Evolutionary conservation across 805 yeast genomes (phyloP).

Genomic region (Nakazawaea wickerhamii): DNA sequence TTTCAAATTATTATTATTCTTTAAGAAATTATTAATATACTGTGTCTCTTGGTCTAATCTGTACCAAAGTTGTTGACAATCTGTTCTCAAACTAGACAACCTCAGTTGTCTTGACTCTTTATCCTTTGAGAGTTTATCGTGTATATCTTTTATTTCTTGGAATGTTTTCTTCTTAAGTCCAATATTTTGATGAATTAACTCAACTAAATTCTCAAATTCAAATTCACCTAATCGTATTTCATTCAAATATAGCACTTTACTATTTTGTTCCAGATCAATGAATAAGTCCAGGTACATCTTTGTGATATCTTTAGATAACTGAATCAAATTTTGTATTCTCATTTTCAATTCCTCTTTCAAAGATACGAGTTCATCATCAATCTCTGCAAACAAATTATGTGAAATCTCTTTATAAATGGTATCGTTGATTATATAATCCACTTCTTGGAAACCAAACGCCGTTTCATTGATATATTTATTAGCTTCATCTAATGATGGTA

Average conservation of each 20-base stretch:
- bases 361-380: constrained; percentile 24
- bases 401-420: constrained; percentile 24
- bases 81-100: constrained; percentile 26
- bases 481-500: constrained; percentile 23
- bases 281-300: constrained; percentile 5
- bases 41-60: constrained; percentile 31
- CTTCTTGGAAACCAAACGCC: constrained; percentile 15
- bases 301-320: constrained; percentile 12
- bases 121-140: constrained; percentile 22
- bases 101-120: constrained; percentile 32
- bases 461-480: constrained; percentile 7
- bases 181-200: constrained; percentile 18
- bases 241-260: constrained; percentile 7
- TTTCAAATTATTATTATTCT: constrained; percentile 41
- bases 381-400: constrained; percentile 19
- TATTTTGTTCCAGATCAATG: constrained; percentile 14
- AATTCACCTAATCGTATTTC: constrained; percentile 12
- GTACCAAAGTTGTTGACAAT: constrained; percentile 38
- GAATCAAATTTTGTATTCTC: constrained; percentile 19
- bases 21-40: constrained; percentile 33
- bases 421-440: constrained; percentile 22
- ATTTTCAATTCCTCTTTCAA: constrained; percentile 21
- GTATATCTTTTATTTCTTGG: constrained; percentile 14
- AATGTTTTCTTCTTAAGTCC: constrained; percentile 20
- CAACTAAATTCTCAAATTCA: constrained; percentile 13